These are phyloP conservation scores for Akanthomyces dipterigenus DNA, from an alignment of 2,329 filamentous ascomycete species.

Conservation along the genomic window DNA sequence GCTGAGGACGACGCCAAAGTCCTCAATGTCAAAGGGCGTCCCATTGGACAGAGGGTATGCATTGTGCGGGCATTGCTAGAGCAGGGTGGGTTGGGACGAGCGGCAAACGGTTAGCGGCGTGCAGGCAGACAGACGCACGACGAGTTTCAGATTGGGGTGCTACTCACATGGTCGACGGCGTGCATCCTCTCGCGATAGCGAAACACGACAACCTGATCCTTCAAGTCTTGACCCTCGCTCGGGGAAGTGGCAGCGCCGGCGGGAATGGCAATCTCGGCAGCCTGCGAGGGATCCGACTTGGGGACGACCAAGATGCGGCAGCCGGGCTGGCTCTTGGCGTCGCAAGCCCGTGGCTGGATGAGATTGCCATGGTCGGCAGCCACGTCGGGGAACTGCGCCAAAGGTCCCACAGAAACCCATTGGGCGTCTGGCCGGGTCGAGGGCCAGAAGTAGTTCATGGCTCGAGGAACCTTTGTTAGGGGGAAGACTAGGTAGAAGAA, in stretches of 20 bases:
- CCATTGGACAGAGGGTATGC: conserved; percentile 59
- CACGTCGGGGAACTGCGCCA: conserved; percentile 50
- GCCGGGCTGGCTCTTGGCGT: conserved; percentile 35
- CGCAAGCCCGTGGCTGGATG: conserved; percentile 31
- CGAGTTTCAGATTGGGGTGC: neutral
- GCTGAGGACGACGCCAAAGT: conserved; percentile 59
- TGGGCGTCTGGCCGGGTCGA: conserved; percentile 21
- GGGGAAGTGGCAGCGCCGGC: conserved; percentile 24
- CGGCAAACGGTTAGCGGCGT: neutral
- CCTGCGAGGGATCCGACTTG: conserved; percentile 29
- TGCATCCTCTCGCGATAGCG: conserved; percentile 57
- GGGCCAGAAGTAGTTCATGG: conserved; percentile 20
- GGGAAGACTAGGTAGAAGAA: neutral
- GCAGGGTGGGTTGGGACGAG: neutral
- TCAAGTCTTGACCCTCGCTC: conserved; percentile 31
- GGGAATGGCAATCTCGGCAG: conserved; percentile 29
- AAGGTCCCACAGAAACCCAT: conserved; percentile 50
- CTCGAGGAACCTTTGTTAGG: neutral
- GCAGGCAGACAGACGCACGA: conserved; percentile 1
- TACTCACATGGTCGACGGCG: conserved; percentile 59
- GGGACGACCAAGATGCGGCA: conserved; percentile 54
- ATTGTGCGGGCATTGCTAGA: conserved; percentile 59
- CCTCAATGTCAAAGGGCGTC: conserved; percentile 62
- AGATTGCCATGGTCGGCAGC: conserved; percentile 32
- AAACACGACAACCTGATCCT: conserved; percentile 60